Evolutionary conservation across 2,329 filamentous ascomycete species (phyloP).

Genomic region (Xylariaceae sp.): DNA sequence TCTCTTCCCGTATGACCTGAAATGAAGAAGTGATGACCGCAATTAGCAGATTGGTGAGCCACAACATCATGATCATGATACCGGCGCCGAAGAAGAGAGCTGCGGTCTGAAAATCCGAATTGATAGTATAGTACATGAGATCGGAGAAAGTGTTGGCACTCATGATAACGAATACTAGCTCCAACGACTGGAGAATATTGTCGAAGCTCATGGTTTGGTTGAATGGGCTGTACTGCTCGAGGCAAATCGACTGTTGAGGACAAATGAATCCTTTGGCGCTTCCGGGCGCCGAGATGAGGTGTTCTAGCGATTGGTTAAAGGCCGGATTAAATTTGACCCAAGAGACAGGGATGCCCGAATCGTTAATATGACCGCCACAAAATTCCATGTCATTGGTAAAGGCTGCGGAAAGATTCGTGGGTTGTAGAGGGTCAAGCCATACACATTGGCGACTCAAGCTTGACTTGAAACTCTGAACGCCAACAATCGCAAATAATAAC

Average conservation of each 20-base stretch:
- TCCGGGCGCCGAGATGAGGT: slow-evolving; percentile 46
- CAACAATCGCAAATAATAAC: slow-evolving; percentile 94
- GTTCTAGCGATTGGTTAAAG: slow-evolving; percentile 33
- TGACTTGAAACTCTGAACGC: slow-evolving; percentile 91
- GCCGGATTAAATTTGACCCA: slow-evolving; percentile 55
- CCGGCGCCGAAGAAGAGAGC: slow-evolving; percentile 69
- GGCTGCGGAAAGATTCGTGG: slow-evolving; percentile 46
- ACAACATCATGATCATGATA: slow-evolving; percentile 90
- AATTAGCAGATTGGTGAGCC: slow-evolving; percentile 91
- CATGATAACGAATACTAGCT: slow-evolving; percentile 97
- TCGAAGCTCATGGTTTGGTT: slow-evolving; percentile 90
- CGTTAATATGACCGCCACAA: slow-evolving; percentile 75
- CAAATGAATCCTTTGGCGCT: slow-evolving; percentile 81
- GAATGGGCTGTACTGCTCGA: slow-evolving; percentile 73
- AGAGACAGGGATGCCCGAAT: slow-evolving; percentile 51
- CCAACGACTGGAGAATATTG: slow-evolving; percentile 84
- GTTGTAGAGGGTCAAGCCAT: slow-evolving; percentile 63
- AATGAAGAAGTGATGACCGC: slow-evolving; percentile 98
- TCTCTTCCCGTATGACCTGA: slow-evolving; percentile 95
- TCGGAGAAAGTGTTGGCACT: slow-evolving; percentile 96
- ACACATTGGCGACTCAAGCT: slow-evolving; percentile 72
- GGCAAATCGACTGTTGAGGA: slow-evolving; percentile 73
- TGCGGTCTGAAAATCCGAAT: slow-evolving; percentile 83
- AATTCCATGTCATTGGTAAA: slow-evolving; percentile 66
- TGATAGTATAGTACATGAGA: slow-evolving; percentile 86